Evolutionary conservation across 148 eudicot genomes (phyloP).

Genomic region (Spergularia marina): DNA sequence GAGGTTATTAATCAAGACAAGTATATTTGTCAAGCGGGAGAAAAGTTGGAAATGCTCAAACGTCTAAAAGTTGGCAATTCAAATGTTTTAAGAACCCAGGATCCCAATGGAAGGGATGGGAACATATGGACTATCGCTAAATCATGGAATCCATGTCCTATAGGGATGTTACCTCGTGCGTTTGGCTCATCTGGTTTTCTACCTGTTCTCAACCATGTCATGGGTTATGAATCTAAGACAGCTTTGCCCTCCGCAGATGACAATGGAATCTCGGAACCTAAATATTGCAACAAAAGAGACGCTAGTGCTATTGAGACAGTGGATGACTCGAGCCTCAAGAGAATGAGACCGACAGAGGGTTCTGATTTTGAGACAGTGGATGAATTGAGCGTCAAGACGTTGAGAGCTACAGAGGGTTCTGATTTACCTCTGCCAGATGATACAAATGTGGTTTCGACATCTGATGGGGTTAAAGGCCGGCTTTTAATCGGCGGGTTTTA

Average conservation of each 20-base stretch:
- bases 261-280: constrained; percentile 24
- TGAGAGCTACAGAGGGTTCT: constrained; percentile 33
- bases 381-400: constrained; percentile 33
- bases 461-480: constrained; percentile 38
- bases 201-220: constrained; percentile 51
- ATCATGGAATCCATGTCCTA: constrained; percentile 81
- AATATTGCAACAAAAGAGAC: constrained; percentile 44
- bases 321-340: constrained; percentile 31
- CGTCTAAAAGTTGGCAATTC: constrained; percentile 23
- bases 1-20: constrained; percentile 37
- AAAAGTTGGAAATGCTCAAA: constrained; percentile 45
- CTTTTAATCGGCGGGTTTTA: constrained; percentile 63
- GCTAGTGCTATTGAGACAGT: constrained; percentile 33
- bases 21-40: constrained; percentile 47
- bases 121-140: constrained; percentile 56
- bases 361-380: constrained; percentile 30
- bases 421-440: constrained; percentile 18
- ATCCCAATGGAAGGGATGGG: constrained; percentile 17
- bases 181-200: constrained; percentile 57
- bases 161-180: constrained; percentile 69
- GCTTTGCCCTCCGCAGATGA: constrained; percentile 18
- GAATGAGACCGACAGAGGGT: constrained; percentile 33
- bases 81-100: constrained; percentile 17
- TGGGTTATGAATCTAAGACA: constrained; percentile 19
- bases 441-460: not conserved